These are phyloP conservation scores for Candida peoriensis DNA, from an alignment of 805 yeast species.

Conservation along the genomic window DNA sequence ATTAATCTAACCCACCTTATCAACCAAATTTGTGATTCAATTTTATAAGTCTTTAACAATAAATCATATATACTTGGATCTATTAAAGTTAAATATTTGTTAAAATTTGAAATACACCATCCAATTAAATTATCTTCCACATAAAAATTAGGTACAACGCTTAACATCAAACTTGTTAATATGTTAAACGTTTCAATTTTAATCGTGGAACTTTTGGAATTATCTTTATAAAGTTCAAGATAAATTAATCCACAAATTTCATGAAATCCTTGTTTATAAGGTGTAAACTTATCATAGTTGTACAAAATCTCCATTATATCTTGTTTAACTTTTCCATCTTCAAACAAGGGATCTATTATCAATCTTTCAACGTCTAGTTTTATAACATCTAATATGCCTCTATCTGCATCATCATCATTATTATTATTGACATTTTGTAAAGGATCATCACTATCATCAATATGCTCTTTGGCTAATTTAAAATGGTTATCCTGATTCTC, in stretches of 20 bases:
- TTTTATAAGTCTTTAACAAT: constrained; percentile 35
- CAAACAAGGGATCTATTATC: constrained; percentile 22
- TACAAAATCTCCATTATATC: constrained; percentile 22
- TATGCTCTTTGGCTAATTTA: background rate
- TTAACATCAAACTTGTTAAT: constrained; percentile 38
- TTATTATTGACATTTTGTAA: background rate
- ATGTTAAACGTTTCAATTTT: constrained; percentile 38
- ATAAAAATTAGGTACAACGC: constrained; percentile 40
- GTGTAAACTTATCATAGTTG: constrained; percentile 21
- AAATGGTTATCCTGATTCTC: background rate
- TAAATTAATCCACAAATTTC: constrained; percentile 46
- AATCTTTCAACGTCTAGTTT: constrained; percentile 23
- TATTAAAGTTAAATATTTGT: constrained; percentile 36
- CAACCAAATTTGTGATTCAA: constrained; percentile 49
- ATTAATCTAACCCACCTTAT: constrained; percentile 44
- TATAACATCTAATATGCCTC: constrained; percentile 19
- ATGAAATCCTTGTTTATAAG: constrained; percentile 48
- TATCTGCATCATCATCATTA: constrained; percentile 6
- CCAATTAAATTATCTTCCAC: constrained; percentile 34
- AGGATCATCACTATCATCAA: constrained; percentile 6
- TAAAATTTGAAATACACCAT: constrained; percentile 39
- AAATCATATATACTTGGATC: constrained; percentile 44
- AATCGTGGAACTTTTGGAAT: constrained; percentile 13
- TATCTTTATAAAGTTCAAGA: constrained; percentile 34
- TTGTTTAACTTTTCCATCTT: constrained; percentile 6